Base-by-base conservation (phyloP, 305 asterid genomes). In the Fraxinus floribunda region DNA sequence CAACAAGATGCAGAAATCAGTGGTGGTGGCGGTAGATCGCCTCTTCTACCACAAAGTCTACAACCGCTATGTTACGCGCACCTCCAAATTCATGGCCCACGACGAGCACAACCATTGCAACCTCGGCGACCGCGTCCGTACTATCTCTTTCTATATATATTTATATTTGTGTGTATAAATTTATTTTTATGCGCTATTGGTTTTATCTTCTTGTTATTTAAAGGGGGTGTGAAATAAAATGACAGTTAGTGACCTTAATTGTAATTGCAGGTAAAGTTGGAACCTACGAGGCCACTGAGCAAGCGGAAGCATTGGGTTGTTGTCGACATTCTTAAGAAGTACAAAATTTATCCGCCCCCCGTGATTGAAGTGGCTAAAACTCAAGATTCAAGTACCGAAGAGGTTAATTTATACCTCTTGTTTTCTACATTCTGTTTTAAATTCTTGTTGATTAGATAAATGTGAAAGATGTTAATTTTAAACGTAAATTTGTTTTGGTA, bases 51-150 rank as follows among this genome's bases (percentile, higher is more conserved):
- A 94, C 90, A 91, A 90, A 86, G 85, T 91, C 84, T 95, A 92
- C 91, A 92, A 92, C 79, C 92, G 98, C 78, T 95, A 92, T 85
- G 94, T 94, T 26, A 94, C 90, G 86, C 94, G 98, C 46, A 95
- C 97, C 83, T 92, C 97, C 83, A 91, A 94, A 78, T 95, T 94
- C 90, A 94, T 94, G 98, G 97, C 97, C 1, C 96, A 94, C 83
- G 92, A 95, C 81, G 90, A 94, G 83, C 78, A 80, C 0, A 75
- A 92, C 79, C 81, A 85, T 13, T 90, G 90, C 85, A 91, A 90
- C 82, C 93, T 90, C 76, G 98, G 98, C 52, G 97, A 95, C 77
- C 93, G 90, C 7, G 97, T 95, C 44, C 38, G 87, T 84, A 16
- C 41, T 78, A 15, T 8, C 24, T 52, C 60, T 22, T 30, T 0